phyloP scores from a whole-genome alignment of 2,329 filamentous ascomycete species.

The Nemania sp. region DNA sequence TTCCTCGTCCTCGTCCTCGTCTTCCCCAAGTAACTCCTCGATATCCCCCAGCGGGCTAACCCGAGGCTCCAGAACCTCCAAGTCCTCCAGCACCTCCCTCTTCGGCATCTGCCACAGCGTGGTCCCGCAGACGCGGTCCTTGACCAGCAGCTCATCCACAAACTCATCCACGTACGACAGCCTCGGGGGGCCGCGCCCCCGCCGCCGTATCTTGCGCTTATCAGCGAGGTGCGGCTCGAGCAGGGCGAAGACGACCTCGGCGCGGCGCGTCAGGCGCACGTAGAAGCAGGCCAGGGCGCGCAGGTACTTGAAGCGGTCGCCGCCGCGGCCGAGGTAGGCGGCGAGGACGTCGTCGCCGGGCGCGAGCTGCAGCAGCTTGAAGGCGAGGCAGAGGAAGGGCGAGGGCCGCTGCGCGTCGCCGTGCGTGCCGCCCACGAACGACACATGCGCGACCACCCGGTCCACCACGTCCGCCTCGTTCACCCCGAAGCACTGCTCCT shows the following conservation, averaged over 20 bases:
- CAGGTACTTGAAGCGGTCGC: slow-evolving; percentile 82
- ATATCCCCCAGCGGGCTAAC: slow-evolving; percentile 82
- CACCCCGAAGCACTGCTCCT: slow-evolving; percentile 96
- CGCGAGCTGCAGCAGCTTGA: slow-evolving; percentile 89
- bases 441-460: slow-evolving; percentile 81
- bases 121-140: slow-evolving; percentile 88
- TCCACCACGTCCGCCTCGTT: slow-evolving; percentile 85
- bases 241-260: slow-evolving; percentile 77
- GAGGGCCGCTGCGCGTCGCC: slow-evolving; percentile 84
- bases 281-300: slow-evolving; percentile 91
- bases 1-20: slow-evolving; percentile 50
- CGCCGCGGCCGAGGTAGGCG: slow-evolving; percentile 79
- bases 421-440: slow-evolving; percentile 85
- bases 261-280: slow-evolving; percentile 81
- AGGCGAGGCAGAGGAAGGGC: slow-evolving; percentile 90
- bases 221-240: slow-evolving; percentile 86
- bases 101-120: slow-evolving; percentile 90
- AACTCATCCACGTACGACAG: slow-evolving; percentile 90
- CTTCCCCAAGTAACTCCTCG: slow-evolving; percentile 70
- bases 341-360: slow-evolving; percentile 78
- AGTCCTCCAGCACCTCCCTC: slow-evolving; percentile 80
- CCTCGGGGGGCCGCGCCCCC: slow-evolving; percentile 72
- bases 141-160: slow-evolving; percentile 86
- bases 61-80: slow-evolving; percentile 84
- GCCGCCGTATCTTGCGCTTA: slow-evolving; percentile 78